Percentiles rank a stretch among this genome's conserved stretches.
These are phyloP conservation scores for Xenosphaeropsis pyriputrescens DNA, from an alignment of 2,329 filamentous ascomycete species.

Conservation along the genomic window DNA sequence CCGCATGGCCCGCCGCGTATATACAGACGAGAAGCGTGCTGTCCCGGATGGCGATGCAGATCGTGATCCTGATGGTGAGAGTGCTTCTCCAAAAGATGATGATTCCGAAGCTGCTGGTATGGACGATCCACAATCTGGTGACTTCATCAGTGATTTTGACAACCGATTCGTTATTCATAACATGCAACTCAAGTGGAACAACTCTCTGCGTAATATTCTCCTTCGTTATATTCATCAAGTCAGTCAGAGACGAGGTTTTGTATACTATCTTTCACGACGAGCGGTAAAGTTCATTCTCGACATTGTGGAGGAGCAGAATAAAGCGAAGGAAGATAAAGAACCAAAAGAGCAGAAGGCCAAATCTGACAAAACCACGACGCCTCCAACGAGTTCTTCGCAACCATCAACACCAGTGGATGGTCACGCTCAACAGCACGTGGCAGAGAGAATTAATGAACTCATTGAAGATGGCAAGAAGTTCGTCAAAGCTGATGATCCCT, in stretches of 20 bases:
- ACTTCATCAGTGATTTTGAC: conserved; percentile 89
- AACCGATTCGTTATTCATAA: conserved; percentile 98
- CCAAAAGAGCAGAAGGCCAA: conserved; percentile 15
- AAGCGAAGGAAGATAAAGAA: conserved; percentile 36
- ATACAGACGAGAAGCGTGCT: conserved; percentile 11
- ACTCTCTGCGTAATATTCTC: conserved; percentile 87
- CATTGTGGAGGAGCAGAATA: conserved; percentile 88
- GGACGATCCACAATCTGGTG: conserved; percentile 55
- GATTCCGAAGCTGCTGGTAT: conserved; percentile 33
- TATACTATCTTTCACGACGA: conserved; percentile 92
- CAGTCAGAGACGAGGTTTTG: conserved; percentile 85
- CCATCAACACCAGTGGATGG: conserved; percentile 4
- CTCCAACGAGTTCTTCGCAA: conserved; percentile 10
- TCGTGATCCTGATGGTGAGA: conserved; percentile 21
- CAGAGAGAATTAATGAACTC: conserved; percentile 76
- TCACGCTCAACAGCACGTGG: conserved; percentile 44
- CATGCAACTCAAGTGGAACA: conserved; percentile 97
- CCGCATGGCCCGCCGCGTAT: conserved; percentile 16
- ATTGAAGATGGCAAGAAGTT: conserved; percentile 74
- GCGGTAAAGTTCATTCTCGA: conserved; percentile 97
- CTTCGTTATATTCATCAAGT: conserved; percentile 96
- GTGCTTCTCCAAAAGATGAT: conserved; percentile 15
- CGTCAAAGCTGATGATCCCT: conserved; percentile 50
- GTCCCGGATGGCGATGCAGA: conserved; percentile 18
- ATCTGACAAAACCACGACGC: conserved; percentile 10